Conservation (phyloP, 2,329 filamentous ascomycete genomes). For the Colletotrichum paranaense region DNA sequence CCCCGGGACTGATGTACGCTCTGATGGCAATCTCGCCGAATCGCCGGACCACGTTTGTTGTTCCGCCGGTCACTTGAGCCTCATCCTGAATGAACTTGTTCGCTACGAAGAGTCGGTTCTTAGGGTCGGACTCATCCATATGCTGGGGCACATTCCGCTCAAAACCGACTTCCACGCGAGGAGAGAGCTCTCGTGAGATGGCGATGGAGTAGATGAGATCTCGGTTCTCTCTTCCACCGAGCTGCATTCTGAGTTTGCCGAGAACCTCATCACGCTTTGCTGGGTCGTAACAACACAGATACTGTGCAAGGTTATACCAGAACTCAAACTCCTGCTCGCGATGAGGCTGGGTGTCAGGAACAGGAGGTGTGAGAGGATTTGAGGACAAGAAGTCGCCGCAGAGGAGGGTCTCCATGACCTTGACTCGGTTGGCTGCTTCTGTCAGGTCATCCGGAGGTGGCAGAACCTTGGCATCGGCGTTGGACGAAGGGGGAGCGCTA, state of each 20-base stretch:
- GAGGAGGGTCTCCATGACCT: conserved; percentile 80
- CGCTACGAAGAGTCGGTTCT: conserved; percentile 75
- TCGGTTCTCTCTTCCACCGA: conserved; percentile 86
- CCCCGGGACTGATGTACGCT: conserved; percentile 66
- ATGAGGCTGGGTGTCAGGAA: conserved; percentile 63
- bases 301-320: conserved; percentile 83
- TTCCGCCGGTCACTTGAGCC: conserved; percentile 72
- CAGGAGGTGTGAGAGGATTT: conserved; percentile 67
- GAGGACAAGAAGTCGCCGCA: conserved; percentile 73
- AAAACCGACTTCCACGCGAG: conserved; percentile 70
- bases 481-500: conserved; percentile 47
- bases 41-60: conserved; percentile 78
- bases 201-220: conserved; percentile 93
- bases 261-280: conserved; percentile 75
- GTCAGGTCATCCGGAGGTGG: conserved; percentile 68
- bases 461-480: conserved; percentile 48
- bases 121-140: conserved; percentile 74
- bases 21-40: conserved; percentile 74
- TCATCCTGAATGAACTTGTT: conserved; percentile 77
- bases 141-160: conserved; percentile 67
- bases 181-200: conserved; percentile 79
- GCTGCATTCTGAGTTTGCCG: conserved; percentile 72
- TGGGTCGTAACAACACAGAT: conserved; percentile 67
- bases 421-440: conserved; percentile 76
- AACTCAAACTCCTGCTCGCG: conserved; percentile 78